These are phyloP conservation scores for Melastoma malabathricum DNA, from an alignment of 345 rosid species.

Conservation along the genomic window DNA sequence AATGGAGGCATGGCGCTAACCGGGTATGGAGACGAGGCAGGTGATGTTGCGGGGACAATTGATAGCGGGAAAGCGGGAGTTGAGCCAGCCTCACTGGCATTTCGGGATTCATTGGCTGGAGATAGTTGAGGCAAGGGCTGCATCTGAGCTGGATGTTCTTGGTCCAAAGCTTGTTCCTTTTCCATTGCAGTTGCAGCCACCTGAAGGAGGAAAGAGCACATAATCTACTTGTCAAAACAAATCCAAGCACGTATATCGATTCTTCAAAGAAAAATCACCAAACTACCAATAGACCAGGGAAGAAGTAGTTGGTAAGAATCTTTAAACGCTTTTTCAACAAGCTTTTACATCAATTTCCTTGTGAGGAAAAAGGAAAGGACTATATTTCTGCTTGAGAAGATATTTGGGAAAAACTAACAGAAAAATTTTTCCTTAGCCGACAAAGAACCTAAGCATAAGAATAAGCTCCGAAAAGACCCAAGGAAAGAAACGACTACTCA, in stretches of 20 bases:
- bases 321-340: not conserved
- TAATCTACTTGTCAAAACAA: not conserved
- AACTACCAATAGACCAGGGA: not conserved
- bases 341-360: not conserved
- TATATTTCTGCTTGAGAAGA: not conserved
- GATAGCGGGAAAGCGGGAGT: constrained; percentile 23
- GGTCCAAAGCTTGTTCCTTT: constrained; percentile 24
- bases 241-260: no score
- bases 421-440: not conserved
- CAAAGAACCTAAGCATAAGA: not conserved
- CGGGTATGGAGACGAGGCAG: constrained; percentile 22
- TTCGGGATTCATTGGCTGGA: constrained; percentile 17
- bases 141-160: constrained; percentile 21
- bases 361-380: not conserved
- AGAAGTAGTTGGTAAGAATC: not conserved
- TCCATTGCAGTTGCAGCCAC: constrained; percentile 44
- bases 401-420: not conserved
- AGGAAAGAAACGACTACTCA: constrained; percentile 8
- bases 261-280: not conserved
- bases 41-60: constrained; percentile 14
- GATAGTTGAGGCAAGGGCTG: constrained; percentile 16
- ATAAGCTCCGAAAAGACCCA: not conserved
- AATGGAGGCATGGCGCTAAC: constrained; percentile 15
- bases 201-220: constrained; percentile 16
- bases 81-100: constrained; percentile 13